A percentile compares a stretch with the other conserved stretches of the same genome.
Evolutionary conservation across 1,139 yeast genomes (phyloP).

Genomic region (Pichia norvegensis): DNA sequence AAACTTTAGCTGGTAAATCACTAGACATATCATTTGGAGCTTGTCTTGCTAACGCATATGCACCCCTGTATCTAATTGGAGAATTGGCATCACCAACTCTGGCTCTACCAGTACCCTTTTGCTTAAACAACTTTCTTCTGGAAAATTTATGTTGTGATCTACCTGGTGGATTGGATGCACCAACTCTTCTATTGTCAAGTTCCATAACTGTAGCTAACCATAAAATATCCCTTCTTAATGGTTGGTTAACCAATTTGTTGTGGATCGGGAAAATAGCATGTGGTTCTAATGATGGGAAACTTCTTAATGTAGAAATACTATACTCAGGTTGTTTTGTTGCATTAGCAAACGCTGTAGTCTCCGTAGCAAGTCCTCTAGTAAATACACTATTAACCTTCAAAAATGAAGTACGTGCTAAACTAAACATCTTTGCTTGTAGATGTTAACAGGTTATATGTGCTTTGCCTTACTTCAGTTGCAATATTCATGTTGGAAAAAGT

Average conservation of each 20-base stretch:
- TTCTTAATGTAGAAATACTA: slow-evolving; percentile 72
- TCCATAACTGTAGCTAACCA: slow-evolving; percentile 95
- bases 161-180: slow-evolving; percentile 78
- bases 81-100: slow-evolving; percentile 95
- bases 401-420: slow-evolving; percentile 5
- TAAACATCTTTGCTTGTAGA: background rate
- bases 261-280: slow-evolving; percentile 69
- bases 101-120: slow-evolving; percentile 92
- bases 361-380: slow-evolving; percentile 10
- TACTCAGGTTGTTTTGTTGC: slow-evolving; percentile 52
- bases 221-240: slow-evolving; percentile 80
- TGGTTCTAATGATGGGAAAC: slow-evolving; percentile 89
- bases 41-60: slow-evolving; percentile 79
- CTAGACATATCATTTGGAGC: slow-evolving; percentile 92
- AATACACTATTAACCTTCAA: background rate
- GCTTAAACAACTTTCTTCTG: slow-evolving; percentile 73
- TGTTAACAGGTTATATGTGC: background rate
- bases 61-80: slow-evolving; percentile 86
- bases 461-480: too few relatives aligned
- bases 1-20: slow-evolving; percentile 66
- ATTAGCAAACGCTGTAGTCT: slow-evolving; percentile 16
- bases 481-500: background rate
- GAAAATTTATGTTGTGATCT: slow-evolving; percentile 85
- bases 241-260: slow-evolving; percentile 55
- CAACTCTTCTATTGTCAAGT: slow-evolving; percentile 83